A percentile compares a stretch with the other conserved stretches of the same genome.
phyloP scores from a whole-genome alignment of 2,329 filamentous ascomycete species.

The Geosmithia putterillii region DNA sequence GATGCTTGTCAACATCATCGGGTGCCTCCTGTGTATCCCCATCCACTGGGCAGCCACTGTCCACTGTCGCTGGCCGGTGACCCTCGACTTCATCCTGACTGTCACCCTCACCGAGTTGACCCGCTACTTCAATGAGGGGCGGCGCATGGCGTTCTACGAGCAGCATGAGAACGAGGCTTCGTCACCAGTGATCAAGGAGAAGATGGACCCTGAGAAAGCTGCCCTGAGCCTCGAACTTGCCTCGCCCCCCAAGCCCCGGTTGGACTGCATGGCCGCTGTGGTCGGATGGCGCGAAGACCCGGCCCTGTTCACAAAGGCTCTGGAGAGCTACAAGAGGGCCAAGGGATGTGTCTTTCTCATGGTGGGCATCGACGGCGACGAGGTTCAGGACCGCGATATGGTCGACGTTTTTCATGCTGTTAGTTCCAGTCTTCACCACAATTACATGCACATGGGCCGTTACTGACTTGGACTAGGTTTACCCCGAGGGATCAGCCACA shows the following conservation, averaged over 20 bases:
- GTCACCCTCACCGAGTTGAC: conserved; percentile 9
- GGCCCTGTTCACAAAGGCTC: conserved; percentile 8
- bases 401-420: conserved; percentile 10
- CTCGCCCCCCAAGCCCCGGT: neutral
- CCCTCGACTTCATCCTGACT: conserved; percentile 9
- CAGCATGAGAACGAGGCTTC: conserved; percentile 1
- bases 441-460: no score
- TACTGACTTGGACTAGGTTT: conserved; percentile 5
- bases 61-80: conserved; percentile 10
- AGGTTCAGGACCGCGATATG: conserved; percentile 10
- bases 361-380: conserved; percentile 11
- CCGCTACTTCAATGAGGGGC: conserved; percentile 9
- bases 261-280: conserved; percentile 11
- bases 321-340: conserved; percentile 10
- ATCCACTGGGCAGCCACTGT: conserved; percentile 8
- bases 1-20: conserved; percentile 7
- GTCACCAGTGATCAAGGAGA: conserved; percentile 5
- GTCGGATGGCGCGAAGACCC: conserved; percentile 13
- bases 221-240: neutral
- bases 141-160: conserved; percentile 7
- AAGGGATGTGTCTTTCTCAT: conserved; percentile 8
- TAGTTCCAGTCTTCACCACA: neutral
- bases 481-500: conserved; percentile 6
- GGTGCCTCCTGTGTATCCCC: conserved; percentile 8
- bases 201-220: conserved; percentile 4